Evolutionary conservation across 345 rosid genomes (phyloP), one percentile per base, ranked within the genome.

Genomic region (Gossypium bickii): DNA sequence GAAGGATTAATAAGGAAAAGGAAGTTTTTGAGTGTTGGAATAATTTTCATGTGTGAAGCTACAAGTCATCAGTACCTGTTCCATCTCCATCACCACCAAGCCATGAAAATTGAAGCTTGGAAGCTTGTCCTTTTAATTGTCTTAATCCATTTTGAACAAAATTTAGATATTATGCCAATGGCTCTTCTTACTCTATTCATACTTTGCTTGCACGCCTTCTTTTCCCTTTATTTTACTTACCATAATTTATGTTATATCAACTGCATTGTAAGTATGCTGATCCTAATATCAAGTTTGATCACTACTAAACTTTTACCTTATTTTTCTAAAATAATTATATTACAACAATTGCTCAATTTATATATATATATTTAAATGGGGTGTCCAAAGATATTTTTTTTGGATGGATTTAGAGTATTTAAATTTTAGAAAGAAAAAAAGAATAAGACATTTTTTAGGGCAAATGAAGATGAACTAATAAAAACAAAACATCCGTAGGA

Each of bases 171-270:
- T 22, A 18, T 12, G 27, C 60, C 27, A 7, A 48, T 12, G 13
- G 13, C 47, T 63, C 12, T n/a, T 9, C 24, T 41, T 41, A 63
- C 48, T 17, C 48, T 38, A 3, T 38, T n/a, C 25, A n/a, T n/a
- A 9, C 7, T 13, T 64, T 64, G 69, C 69, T 64, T 64, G 69
- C 49, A 64, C 69, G 69, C 25, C 51, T 64, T 64, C 49, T 64
- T 64, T 64, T 41, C 68, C 68, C 22, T 58, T 58, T 27, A 12
- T 58, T 12, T 3, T 10, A 58, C 29, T 11, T 1, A 22, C 22
- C 47, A 34, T 38, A 4, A 3, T 34, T 34, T 34, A 34, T 34
- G 38, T 4, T 34, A 34, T 34, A 34, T 34, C 38, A 4, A 34
- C 6, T 34, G 38, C 38, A 34, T 34, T 34, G 38, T 0, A 34